A percentile compares a stretch with the other conserved stretches of the same genome.
Conservation (phyloP, 306 rosid genomes). For the Purshia tridentata region DNA sequence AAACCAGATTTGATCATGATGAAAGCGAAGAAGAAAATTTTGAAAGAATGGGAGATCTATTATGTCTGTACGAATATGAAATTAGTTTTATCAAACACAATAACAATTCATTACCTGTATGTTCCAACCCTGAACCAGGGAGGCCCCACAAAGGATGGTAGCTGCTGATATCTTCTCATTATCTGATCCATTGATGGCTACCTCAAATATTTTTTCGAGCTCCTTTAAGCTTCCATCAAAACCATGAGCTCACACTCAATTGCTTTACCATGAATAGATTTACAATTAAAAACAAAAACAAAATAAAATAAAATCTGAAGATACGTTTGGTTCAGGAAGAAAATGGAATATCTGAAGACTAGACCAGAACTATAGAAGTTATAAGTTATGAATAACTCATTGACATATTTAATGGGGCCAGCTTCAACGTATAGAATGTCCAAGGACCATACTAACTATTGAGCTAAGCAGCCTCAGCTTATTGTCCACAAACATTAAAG, state of each 20-base stretch:
- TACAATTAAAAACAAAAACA: constrained; percentile 26
- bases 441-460: background rate
- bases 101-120: constrained; percentile 61
- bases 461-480: too few species aligned
- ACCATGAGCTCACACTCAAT: constrained; percentile 95
- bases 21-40: background rate
- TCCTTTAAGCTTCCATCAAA: constrained; percentile 98
- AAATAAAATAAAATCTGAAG: too few species aligned
- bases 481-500: too few species aligned
- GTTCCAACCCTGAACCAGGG: constrained; percentile 89
- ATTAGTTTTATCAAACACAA: background rate
- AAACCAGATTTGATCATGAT: background rate
- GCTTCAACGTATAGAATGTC: constrained; percentile 4
- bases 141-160: constrained; percentile 90
- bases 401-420: constrained; percentile 3
- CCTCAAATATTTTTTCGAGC: constrained; percentile 77
- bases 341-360: too few species aligned
- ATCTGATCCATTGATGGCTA: constrained; percentile 81
- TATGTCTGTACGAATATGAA: background rate
- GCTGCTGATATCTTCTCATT: constrained; percentile 88
- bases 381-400: too few species aligned
- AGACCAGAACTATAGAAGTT: too few species aligned
- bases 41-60: background rate
- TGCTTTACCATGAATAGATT: constrained; percentile 70
- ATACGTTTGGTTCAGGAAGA: too few species aligned